Evolutionary conservation across 345 rosid genomes (phyloP).

Genomic region (Euclidium syriacum): DNA sequence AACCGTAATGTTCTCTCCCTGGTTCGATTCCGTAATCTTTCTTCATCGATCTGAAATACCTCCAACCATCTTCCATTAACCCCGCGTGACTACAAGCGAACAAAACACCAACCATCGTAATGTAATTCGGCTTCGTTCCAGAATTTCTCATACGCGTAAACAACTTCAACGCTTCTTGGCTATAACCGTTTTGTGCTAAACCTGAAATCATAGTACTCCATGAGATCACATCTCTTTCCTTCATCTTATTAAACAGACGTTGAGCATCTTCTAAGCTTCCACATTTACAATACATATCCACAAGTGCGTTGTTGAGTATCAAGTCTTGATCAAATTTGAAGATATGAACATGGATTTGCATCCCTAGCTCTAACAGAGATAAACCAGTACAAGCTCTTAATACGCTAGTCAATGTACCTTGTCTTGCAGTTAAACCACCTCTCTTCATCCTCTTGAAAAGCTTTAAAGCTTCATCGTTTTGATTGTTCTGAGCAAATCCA

Average conservation of each 20-base stretch:
- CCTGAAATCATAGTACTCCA: conserved; percentile 86
- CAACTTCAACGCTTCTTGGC: conserved; percentile 50
- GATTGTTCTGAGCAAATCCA: conserved; percentile 63
- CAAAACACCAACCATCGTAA: conserved; percentile 55
- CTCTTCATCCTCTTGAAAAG: conserved; percentile 64
- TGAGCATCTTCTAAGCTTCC: conserved; percentile 63
- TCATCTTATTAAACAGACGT: conserved; percentile 40
- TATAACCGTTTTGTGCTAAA: conserved; percentile 66
- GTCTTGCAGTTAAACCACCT: conserved; percentile 47
- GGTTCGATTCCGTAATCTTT: conserved; percentile 55
- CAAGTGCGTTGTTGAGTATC: conserved; percentile 59
- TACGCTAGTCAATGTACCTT: conserved; percentile 56
- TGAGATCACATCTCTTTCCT: conserved; percentile 57
- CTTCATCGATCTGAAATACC: conserved; percentile 57
- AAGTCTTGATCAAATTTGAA: conserved; percentile 56
- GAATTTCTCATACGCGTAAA: conserved; percentile 51
- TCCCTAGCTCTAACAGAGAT: conserved; percentile 56
- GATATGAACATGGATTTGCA: conserved; percentile 67
- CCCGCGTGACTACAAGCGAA: conserved; percentile 84
- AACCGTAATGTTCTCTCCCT: conserved; percentile 63
- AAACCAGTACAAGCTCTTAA: conserved; percentile 64
- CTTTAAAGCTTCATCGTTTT: conserved; percentile 45
- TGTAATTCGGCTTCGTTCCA: conserved; percentile 49
- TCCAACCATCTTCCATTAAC: conserved; percentile 54
- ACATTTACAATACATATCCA: conserved; percentile 77